Evolutionary conservation across 2,329 filamentous ascomycete genomes (phyloP).

Genomic region (Colletotrichum caudatum): DNA sequence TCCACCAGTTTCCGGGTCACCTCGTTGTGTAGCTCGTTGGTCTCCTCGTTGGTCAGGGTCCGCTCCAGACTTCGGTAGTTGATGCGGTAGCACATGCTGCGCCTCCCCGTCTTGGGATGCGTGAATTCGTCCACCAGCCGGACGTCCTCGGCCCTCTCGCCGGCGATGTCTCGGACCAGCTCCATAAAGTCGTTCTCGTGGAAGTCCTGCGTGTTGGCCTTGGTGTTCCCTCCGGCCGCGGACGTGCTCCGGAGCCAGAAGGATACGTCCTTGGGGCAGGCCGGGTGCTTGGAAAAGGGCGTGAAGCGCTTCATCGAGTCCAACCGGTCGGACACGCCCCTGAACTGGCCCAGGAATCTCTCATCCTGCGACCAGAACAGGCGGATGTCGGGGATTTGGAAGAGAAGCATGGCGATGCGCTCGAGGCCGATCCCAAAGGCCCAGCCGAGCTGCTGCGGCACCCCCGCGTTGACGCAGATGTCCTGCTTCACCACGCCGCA

Average conservation of each 20-base stretch:
- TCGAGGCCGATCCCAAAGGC: conserved; percentile 96
- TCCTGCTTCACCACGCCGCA: conserved; percentile 89
- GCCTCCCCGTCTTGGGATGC: conserved; percentile 85
- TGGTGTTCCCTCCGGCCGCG: conserved; percentile 60
- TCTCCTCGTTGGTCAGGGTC: conserved; percentile 87
- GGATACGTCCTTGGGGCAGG: conserved; percentile 90
- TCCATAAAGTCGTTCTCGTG: conserved; percentile 99
- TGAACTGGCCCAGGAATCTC: conserved; percentile 90
- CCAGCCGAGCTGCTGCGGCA: conserved; percentile 85
- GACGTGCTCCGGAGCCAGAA: conserved; percentile 81
- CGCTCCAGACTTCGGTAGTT: conserved; percentile 94
- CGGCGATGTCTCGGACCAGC: conserved; percentile 84
- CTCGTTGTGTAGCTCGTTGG: conserved; percentile 78
- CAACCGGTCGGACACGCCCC: conserved; percentile 66
- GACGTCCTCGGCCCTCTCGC: conserved; percentile 90
- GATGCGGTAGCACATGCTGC: conserved; percentile 91
- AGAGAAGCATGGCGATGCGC: conserved; percentile 96
- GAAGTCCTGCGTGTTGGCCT: conserved; percentile 64
- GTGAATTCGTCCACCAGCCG: conserved; percentile 85
- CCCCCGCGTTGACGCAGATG: conserved; percentile 81
- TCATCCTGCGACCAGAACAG: conserved; percentile 93
- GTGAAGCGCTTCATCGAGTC: conserved; percentile 72
- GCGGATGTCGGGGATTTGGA: conserved; percentile 94
- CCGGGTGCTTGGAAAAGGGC: conserved; percentile 92
- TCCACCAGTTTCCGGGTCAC: conserved; percentile 75